These are phyloP conservation scores for Canna indica DNA, from an alignment of 176 grass and related monocot genomes.

Conservation along the genomic window DNA sequence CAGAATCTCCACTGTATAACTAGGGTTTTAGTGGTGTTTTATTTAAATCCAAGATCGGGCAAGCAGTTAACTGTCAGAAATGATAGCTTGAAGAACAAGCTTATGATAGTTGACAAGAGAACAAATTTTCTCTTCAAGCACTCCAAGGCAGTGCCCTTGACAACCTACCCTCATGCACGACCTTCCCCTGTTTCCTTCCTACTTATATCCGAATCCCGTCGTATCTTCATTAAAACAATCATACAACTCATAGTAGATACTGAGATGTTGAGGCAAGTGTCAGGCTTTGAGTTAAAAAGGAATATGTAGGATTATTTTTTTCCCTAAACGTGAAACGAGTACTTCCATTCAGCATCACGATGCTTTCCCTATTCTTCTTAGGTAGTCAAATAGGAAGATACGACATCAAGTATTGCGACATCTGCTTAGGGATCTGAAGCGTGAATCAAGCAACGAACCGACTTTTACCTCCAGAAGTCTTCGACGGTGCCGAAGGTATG, in stretches of 20 bases:
- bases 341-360: no score
- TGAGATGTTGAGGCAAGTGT: not conserved
- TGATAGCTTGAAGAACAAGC: not conserved
- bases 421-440: not conserved
- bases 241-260: no score
- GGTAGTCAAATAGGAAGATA: not conserved
- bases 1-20: not conserved
- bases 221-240: no score
- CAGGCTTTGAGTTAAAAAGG: not conserved
- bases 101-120: not conserved
- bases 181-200: not conserved
- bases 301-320: not conserved
- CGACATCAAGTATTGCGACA: not conserved
- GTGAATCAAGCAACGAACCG: not conserved
- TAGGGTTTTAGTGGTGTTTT: not conserved
- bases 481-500: constrained; percentile 88
- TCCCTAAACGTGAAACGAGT: no score
- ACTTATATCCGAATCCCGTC: no score
- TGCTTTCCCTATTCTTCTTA: no score
- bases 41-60: not conserved
- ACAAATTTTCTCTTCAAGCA: not conserved
- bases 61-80: not conserved
- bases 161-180: not conserved
- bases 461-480: constrained; percentile 80
- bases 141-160: not conserved